Evolutionary conservation across 139 green algal genomes (phyloP).

Genomic region (Coelastrella sp.): DNA sequence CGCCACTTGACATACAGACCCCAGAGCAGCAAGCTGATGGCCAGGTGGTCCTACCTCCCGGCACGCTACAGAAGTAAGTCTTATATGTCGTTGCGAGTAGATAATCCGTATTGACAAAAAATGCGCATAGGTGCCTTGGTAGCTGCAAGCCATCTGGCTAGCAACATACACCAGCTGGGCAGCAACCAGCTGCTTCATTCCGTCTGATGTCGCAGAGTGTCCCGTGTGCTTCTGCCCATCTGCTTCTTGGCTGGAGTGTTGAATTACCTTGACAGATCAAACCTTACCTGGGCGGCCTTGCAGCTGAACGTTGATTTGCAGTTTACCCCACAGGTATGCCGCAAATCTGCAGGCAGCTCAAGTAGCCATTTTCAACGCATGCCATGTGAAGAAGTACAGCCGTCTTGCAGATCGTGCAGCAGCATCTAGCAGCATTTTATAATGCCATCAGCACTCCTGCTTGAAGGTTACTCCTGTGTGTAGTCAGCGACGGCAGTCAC

Average conservation of each 20-base stretch:
- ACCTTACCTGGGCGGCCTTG: neutral
- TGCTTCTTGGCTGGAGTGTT: neutral
- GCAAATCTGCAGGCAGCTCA: too few relatives aligned
- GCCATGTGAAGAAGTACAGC: too few relatives aligned
- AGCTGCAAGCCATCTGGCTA: neutral
- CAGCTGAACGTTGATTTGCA: neutral
- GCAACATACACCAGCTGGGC: neutral
- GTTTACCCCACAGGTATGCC: neutral
- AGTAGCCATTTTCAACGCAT: too few relatives aligned
- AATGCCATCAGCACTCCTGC: too few relatives aligned
- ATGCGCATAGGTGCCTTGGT: neutral
- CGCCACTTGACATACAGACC: too few relatives aligned
- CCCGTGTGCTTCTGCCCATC: neutral
- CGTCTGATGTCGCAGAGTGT: neutral
- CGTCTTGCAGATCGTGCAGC: too few relatives aligned
- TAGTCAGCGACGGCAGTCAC: too few relatives aligned
- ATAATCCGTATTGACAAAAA: neutral
- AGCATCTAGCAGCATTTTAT: too few relatives aligned
- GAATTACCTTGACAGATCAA: neutral
- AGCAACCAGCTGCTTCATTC: neutral
- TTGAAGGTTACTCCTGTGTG: too few relatives aligned
- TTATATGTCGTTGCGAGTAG: neutral
- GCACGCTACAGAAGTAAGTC: neutral
- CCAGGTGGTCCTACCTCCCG: neutral
- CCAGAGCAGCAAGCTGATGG: neutral